Percentiles rank a stretch among this genome's conserved stretches.
phyloP scores from a whole-genome alignment of 345 rosid genomes.

The Lepidium aucheri region DNA sequence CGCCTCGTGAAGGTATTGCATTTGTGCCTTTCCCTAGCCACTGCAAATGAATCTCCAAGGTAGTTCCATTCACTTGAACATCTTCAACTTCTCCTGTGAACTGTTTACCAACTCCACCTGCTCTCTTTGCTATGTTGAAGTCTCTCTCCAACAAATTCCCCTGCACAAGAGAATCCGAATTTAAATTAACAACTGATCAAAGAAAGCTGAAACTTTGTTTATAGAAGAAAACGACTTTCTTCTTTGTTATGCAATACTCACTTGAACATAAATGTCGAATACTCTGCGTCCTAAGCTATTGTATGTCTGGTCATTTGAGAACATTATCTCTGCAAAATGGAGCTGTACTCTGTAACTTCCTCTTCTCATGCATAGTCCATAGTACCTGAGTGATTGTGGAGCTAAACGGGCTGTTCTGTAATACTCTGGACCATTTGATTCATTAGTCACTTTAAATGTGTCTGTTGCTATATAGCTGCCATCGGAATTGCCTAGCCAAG shows the following conservation, averaged over 20 bases:
- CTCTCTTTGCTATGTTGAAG: constrained; percentile 54
- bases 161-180: constrained; percentile 18
- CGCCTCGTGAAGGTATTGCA: constrained; percentile 52
- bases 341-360: constrained; percentile 62
- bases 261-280: constrained; percentile 80
- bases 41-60: constrained; percentile 60
- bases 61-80: constrained; percentile 43
- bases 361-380: too few relatives aligned
- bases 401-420: constrained; percentile 43
- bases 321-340: constrained; percentile 90
- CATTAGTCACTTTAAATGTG: constrained; percentile 27
- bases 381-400: too few relatives aligned
- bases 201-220: not conserved
- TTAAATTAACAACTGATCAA: not conserved
- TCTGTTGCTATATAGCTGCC: not conserved
- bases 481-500: constrained; percentile 5
- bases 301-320: constrained; percentile 36
- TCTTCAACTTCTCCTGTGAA: constrained; percentile 21
- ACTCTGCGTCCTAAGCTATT: constrained; percentile 61
- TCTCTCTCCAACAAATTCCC: constrained; percentile 41
- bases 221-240: not conserved
- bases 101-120: constrained; percentile 61
- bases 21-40: constrained; percentile 83
- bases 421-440: constrained; percentile 14
- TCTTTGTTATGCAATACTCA: constrained; percentile 23